phyloP scores from a whole-genome alignment of 2,329 filamentous ascomycete genomes.

The Trichocomaceae sp. region DNA sequence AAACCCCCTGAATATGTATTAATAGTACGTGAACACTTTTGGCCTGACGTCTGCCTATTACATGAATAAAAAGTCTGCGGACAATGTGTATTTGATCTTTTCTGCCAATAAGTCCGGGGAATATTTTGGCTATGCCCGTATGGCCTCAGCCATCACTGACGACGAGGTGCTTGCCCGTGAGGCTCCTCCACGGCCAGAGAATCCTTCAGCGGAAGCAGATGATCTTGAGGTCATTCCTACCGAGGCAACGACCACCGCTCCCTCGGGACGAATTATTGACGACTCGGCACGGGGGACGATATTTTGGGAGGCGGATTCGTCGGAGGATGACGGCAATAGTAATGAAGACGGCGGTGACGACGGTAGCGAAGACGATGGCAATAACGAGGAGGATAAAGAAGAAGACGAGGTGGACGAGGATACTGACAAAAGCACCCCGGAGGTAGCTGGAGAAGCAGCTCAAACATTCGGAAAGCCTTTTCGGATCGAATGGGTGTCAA shows the following conservation, averaged over 20 bases:
- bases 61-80: conserved; percentile 52
- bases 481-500: conserved; percentile 83
- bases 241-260: conserved; percentile 67
- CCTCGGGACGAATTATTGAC: conserved; percentile 80
- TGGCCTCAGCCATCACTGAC: conserved; percentile 76
- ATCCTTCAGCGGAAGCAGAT: conserved; percentile 52
- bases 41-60: background rate
- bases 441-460: conserved; percentile 31
- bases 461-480: conserved; percentile 86
- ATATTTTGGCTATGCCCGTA: conserved; percentile 91
- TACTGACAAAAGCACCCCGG: conserved; percentile 42
- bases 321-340: conserved; percentile 41
- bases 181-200: conserved; percentile 60
- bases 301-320: conserved; percentile 81
- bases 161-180: conserved; percentile 64
- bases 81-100: conserved; percentile 86
- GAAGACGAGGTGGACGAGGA: conserved; percentile 23
- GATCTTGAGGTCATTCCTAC: conserved; percentile 74
- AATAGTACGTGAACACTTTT: background rate
- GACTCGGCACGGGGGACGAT: conserved; percentile 91
- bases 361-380: conserved; percentile 20
- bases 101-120: conserved; percentile 97
- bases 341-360: background rate
- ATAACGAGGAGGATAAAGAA: conserved; percentile 21
- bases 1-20: background rate